Evolutionary conservation across 768 basidiomycete species (phyloP).

Genomic region (Leccinum rimulosum): DNA sequence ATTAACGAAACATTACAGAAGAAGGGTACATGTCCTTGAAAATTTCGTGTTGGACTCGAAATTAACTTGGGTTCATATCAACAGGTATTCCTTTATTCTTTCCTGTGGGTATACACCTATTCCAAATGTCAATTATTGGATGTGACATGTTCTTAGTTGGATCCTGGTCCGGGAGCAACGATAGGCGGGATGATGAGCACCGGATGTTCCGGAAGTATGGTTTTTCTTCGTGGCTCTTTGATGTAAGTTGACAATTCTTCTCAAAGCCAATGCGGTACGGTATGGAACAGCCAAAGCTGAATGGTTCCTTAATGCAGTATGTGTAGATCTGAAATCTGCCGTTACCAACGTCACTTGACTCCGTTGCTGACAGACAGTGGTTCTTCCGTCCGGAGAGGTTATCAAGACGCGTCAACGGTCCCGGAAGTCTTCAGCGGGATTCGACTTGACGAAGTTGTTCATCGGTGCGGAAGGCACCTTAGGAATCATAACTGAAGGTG

Average conservation of each 20-base stretch:
- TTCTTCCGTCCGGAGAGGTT: slow-evolving; percentile 83
- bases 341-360: not conserved
- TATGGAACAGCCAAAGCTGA: slow-evolving; percentile 89
- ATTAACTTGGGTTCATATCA: not conserved
- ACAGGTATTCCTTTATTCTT: slow-evolving; percentile 79
- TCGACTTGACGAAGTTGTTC: slow-evolving; percentile 81
- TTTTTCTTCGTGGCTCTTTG: slow-evolving; percentile 3
- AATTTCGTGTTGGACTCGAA: not conserved
- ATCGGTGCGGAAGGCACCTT: slow-evolving; percentile 82
- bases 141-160: slow-evolving; percentile 44
- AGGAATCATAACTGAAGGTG: slow-evolving; percentile 87
- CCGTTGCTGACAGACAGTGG: slow-evolving; percentile 61
- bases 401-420: slow-evolving; percentile 83
- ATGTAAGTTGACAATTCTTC: slow-evolving; percentile 16
- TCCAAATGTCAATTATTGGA: not conserved
- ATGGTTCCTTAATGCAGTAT: slow-evolving; percentile 84
- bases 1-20: slow-evolving; percentile 66
- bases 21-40: slow-evolving; percentile 40
- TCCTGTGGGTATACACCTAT: slow-evolving; percentile 47
- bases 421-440: slow-evolving; percentile 85
- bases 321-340: slow-evolving; percentile 17
- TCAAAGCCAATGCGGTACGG: slow-evolving; percentile 69
- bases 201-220: slow-evolving; percentile 79
- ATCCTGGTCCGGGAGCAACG: slow-evolving; percentile 76
- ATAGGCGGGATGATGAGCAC: slow-evolving; percentile 87